Evolutionary conservation across 768 basidiomycete species (phyloP), one percentile per base, ranked within the genome.

Genomic region (Pilatotrama ljubarskyi): DNA sequence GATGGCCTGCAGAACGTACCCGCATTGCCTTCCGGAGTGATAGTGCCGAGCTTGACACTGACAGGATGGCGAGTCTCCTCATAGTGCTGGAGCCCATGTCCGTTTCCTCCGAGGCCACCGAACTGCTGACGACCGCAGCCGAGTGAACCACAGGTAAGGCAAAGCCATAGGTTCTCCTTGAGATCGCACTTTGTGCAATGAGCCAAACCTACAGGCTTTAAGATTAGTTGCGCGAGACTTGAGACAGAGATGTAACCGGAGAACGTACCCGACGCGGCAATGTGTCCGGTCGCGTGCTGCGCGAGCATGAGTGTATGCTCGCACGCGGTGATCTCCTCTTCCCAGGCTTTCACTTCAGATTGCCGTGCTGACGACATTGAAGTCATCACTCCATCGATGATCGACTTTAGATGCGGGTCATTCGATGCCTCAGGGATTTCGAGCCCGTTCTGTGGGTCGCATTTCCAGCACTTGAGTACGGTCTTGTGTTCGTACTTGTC

Each of bases 311-410:
- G 72, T 8, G 86, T 81, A 64, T 99, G 97, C 68, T 93, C 88
- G 79, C 97, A 99, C 7, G 93, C 74, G 0, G 78, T 68, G 41
- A 97, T 88, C 65, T 98, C 96, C 72, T 98, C 95, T 71, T 98
- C 94, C 97, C 97, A 99, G 6, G 97, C 90, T 74, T 97, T 90
- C 48, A 99, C 90, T 68, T 98, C 95, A 0, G 90, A 93, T 70
- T 96, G 90, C 48, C 94, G 91, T 0, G 93, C 90, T 1, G 93
- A 95, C 0, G 94, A 93, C 66, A 93, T 77, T 1, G 94, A 87
- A 1, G 80, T 76, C 85, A 97, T 87, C 56, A 96, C 78, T 0
- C 82, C 85, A 20, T 87, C 81, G 4, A 84, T 76, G 10, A 95
- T 74, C 0, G 76, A 68, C 63, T 81, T 81, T 40, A 85, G 76